Conservation (phyloP, 228 moss, liverwort and hornwort species). For the Sphagnum fallax region DNA sequence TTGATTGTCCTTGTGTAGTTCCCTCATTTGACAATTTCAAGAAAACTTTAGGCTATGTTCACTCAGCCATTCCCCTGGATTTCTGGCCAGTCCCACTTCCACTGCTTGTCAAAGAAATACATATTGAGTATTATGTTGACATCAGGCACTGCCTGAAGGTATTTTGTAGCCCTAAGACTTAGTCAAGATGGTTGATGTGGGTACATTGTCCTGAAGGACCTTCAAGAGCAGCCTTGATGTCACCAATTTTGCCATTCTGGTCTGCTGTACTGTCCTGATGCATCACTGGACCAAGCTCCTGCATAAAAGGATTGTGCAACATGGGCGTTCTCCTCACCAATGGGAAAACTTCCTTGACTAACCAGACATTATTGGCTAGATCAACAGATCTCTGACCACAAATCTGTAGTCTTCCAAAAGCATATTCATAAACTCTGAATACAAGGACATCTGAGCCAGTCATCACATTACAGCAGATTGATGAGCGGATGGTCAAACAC, state of each 20-base stretch:
- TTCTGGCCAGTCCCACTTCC: too few relatives aligned
- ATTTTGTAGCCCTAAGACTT: not conserved
- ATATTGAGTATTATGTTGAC: too few relatives aligned
- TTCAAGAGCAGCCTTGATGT: conserved; percentile 45
- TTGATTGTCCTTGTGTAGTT: not conserved
- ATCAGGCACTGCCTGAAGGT: too few relatives aligned
- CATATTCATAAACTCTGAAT: not conserved
- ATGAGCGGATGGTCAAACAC: not conserved
- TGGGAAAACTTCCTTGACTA: not conserved
- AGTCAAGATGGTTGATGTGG: not conserved
- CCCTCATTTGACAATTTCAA: not conserved
- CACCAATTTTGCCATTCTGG: conserved; percentile 38
- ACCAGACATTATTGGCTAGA: not conserved
- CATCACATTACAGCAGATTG: not conserved
- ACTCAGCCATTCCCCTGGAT: too few relatives aligned
- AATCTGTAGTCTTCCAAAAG: not conserved
- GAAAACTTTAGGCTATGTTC: not conserved
- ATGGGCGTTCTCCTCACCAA: not conserved
- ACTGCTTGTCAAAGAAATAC: too few relatives aligned
- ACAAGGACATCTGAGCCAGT: not conserved
- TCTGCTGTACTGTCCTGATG: conserved; percentile 15
- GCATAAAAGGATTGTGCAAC: conserved; percentile 4
- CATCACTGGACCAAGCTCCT: conserved; percentile 29
- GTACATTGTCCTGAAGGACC: conserved; percentile 41
- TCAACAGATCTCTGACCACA: not conserved